A percentile compares a stretch with the other conserved stretches of the same genome.
phyloP scores from a whole-genome alignment of 83 land plant species.

The Thuja plicata region DNA sequence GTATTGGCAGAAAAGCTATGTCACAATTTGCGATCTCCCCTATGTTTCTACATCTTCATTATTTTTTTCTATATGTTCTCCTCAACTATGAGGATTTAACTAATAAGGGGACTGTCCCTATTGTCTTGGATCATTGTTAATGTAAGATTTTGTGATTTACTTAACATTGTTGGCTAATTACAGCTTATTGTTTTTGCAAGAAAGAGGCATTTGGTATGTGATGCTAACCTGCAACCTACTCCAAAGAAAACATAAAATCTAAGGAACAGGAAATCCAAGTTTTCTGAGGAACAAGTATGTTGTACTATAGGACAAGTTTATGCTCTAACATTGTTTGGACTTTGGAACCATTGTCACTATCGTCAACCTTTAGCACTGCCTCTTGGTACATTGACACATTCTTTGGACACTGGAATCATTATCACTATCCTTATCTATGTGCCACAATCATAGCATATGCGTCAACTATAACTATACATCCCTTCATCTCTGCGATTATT shows the following conservation, averaged over 20 bases:
- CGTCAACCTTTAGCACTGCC: too few species aligned
- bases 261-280: neutral
- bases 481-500: too few species aligned
- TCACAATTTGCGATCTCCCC: neutral
- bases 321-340: neutral
- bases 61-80: neutral
- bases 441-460: too few species aligned
- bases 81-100: neutral
- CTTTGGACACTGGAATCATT: too few species aligned
- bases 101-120: neutral
- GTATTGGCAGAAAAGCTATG: slow-evolving; percentile 1
- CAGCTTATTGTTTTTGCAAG: neutral
- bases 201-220: neutral
- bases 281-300: neutral
- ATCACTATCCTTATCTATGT: too few species aligned
- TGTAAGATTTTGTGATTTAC: neutral
- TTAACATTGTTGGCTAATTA: neutral
- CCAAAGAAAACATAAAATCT: slow-evolving; percentile 6
- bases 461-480: too few species aligned
- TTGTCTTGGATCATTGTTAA: neutral
- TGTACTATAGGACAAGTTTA: neutral
- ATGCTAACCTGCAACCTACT: neutral
- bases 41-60: neutral
- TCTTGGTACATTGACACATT: too few species aligned
- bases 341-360: too few species aligned